Base-by-base conservation (phyloP, 495 filamentous ascomycete species). In the Trypethelium eluteriae region DNA sequence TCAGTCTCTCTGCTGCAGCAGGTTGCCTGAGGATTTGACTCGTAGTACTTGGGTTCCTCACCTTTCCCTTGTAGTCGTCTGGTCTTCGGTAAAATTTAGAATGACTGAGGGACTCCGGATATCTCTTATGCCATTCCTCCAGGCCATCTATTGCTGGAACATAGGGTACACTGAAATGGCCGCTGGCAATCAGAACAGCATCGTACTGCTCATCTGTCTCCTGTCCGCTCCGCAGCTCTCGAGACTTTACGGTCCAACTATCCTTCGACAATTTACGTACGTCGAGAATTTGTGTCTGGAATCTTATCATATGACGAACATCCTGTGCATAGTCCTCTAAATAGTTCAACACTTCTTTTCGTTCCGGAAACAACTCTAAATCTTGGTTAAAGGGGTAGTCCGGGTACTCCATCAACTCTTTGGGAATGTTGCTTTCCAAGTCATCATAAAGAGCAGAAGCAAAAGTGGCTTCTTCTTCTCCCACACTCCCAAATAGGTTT, bases 341-440 rank as follows among this genome's bases (percentile, higher is more conserved):
- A 74, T 98, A 98, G 46, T 83, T 72, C 65, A 86, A 82, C 14
- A 96, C 89, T 12, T 78, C 76, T 63, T 83, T 71, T 68, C 91
- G 85, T 12, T 78, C 78, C 0, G 93, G 93, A 70, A 95, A 94
- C 9, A 96, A 80, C 69, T 89, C 85, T 25, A 78, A 68, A 2
- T 87, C 82, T 5, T 76, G 41, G 0, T 85, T 82, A 65, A 93
- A 93, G 14, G 79, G 69, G 14, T 84, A 77, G 63, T 95, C 91
- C 10, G 90, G 88, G 74, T 85, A 95, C 4, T 80, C 73, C 93
- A 98, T 97, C 66, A 97, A 72, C 1, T 79, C 78, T 64, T 92
- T 85, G 0, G 93, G 91, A 46, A 96, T 91, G 73, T 98, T 98
- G 47, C 92, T 91, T 69, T 95, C 87, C 38, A 97, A 75, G 39